Conservation (phyloP, 192 early-diverging fungal genomes). For the Backusella macrospora region DNA sequence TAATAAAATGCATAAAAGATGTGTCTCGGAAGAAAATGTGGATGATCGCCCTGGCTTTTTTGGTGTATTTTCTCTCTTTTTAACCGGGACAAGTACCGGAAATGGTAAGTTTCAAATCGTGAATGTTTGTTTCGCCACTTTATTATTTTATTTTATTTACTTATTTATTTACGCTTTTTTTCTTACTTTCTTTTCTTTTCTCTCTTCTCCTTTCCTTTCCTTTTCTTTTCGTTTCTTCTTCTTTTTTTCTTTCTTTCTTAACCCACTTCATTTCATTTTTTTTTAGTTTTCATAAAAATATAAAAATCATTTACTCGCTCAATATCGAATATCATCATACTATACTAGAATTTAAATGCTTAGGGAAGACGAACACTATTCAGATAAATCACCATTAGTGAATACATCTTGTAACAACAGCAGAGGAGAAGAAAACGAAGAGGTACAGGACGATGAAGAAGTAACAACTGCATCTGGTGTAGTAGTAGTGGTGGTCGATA, state of each 20-base stretch:
- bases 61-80: not conserved
- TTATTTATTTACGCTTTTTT: conserved; percentile 1
- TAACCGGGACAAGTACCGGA: conserved; percentile 9
- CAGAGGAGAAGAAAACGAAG: not conserved
- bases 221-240: too few species aligned
- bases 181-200: not conserved
- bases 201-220: too few species aligned
- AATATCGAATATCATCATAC: too few species aligned
- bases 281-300: not conserved
- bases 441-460: not conserved
- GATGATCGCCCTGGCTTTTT: conserved; percentile 5
- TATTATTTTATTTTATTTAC: not conserved
- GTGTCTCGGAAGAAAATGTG: conserved; percentile 10
- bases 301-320: not conserved
- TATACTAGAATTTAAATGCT: not conserved
- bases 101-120: conserved; percentile 11
- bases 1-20: conserved; percentile 7
- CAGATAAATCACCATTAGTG: conserved; percentile 8
- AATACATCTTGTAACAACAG: not conserved
- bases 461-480: not conserved
- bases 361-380: not conserved
- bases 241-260: not conserved
- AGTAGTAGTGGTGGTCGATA: too few species aligned
- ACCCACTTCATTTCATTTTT: too few species aligned
- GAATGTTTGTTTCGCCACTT: conserved; percentile 15